Evolutionary conservation across 108 stramenopile genomes (phyloP), one percentile per base, ranked within the genome.

Genomic region (Craspedostauros australis): DNA sequence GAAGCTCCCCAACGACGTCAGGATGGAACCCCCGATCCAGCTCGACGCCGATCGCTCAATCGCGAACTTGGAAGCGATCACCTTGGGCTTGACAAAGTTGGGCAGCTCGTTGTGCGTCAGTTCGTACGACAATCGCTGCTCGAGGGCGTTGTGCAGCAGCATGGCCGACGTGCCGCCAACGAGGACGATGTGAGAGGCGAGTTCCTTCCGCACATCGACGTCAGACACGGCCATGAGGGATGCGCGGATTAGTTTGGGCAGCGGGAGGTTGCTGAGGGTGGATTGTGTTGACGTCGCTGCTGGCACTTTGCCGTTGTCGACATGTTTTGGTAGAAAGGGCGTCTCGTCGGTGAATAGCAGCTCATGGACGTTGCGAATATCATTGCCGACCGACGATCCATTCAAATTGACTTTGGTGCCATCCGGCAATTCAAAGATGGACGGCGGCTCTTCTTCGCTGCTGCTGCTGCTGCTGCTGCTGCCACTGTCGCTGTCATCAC

Each of bases 1-100:
- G 80, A 99, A 99, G 57, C 92, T 95, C 5, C 94, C 91, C 24
- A 99, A 74, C 34, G 91, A 91, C 5, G 94, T 90, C 63, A 98
- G 68, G 25, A 99, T 91, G 44, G 86, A 86, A 12, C 88, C 97
- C 16, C 97, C 97, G 48, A 93, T 91, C 95, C 95, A 98, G 14
- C 82, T 59, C 32, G 84, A 74, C 54, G 76, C 90, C 46, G 78
- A 73, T 53, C 87, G 75, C 60, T 91, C 93, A 8, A 79, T 77
- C 5, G 72, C 55, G 54, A 76, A 60, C 26, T 65, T 65, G 28
- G 72, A 67, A 12, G 76, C 76, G 40, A 86, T 62, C 11, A 93
- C 82, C 46, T 80, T 85, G 57, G 73, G 64, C 53, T 77, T 87
- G 46, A 68, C 77, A 30, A 73, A 65, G 22, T 62, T 55, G 25